Conservation (phyloP, 164 flowering plant genomes). For the grape (Vitis vinifera) region ASM3070453v1 NC_081807.1:19928001-19928500, state of each 20-base stretch:
- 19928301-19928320: conserved; percentile 53
- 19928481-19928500: neutral
- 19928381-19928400: conserved; percentile 92
- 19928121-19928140: too few species aligned
- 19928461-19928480: neutral
- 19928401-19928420: conserved; percentile 53
- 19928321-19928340: conserved; percentile 80
- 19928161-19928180: too few species aligned
- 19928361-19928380: conserved; percentile 85
- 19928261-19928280: neutral
- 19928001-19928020: neutral
- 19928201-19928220: too few species aligned
- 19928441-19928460: neutral
- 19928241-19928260: neutral
- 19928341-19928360: conserved; percentile 98
- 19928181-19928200: too few species aligned
- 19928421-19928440: neutral
- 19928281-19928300: conserved; percentile 90
- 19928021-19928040: neutral
- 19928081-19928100: too few species aligned
- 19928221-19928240: neutral
- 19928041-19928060: neutral
- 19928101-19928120: neutral
- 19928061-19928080: neutral
- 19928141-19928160: too few species aligned